A percentile compares a stretch with the other conserved stretches of the same genome.
Evolutionary conservation across 78 protist species (phyloP).

Genomic region (Dictyostelium capitatum): DNA sequence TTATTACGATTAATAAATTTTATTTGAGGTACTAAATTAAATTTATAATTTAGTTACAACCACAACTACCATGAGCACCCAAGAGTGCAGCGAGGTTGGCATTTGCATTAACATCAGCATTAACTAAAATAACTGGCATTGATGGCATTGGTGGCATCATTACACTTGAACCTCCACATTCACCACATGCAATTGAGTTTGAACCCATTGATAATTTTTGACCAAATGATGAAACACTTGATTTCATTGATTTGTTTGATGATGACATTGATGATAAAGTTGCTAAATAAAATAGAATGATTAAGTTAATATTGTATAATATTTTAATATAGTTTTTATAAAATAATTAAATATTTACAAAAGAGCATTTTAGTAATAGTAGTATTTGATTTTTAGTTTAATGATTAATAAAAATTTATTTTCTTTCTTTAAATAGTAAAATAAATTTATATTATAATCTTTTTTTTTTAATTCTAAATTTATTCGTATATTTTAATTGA

Average conservation of each 20-base stretch:
- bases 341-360: too few species aligned
- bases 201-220: neutral
- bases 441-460: too few species aligned
- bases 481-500: too few species aligned
- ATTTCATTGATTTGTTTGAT: neutral
- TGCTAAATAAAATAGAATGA: neutral
- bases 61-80: neutral
- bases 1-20: too few species aligned
- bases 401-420: too few species aligned
- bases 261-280: neutral
- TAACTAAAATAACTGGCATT: neutral
- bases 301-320: too few species aligned
- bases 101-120: neutral
- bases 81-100: neutral
- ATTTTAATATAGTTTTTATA: too few species aligned
- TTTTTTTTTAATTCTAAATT: too few species aligned
- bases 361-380: too few species aligned
- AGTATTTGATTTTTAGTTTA: too few species aligned
- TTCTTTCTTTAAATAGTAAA: too few species aligned
- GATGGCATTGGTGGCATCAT: neutral
- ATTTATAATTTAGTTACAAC: neutral
- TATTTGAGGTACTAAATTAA: too few species aligned
- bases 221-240: neutral
- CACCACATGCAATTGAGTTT: neutral
- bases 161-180: neutral